These are phyloP conservation scores for Penicillium cinerascens DNA, from an alignment of 495 filamentous ascomycete species.

Conservation along the genomic window DNA sequence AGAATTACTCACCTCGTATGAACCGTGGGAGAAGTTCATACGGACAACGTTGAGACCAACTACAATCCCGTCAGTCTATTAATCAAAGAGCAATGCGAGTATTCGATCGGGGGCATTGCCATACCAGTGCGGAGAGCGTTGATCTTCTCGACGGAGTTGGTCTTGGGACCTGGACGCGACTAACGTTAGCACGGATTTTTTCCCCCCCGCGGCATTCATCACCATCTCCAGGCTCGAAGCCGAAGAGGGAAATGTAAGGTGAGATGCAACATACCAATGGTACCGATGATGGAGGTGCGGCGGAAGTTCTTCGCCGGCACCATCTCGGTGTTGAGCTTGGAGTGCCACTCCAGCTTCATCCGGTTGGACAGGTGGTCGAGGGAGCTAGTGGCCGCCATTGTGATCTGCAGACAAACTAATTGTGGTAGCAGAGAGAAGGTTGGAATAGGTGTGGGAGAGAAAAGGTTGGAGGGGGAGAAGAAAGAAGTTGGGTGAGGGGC, in stretches of 20 bases:
- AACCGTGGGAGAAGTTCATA: conserved; percentile 99
- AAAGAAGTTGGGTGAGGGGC: conserved; percentile 23
- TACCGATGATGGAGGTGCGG: conserved; percentile 97
- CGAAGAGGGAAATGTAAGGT: neutral
- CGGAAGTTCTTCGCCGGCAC: conserved; percentile 81
- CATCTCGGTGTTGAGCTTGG: conserved; percentile 74
- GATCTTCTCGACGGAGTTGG: conserved; percentile 94
- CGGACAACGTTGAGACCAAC: conserved; percentile 95
- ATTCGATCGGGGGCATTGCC: conserved; percentile 4
- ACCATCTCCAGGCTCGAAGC: neutral
- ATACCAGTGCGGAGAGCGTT: conserved; percentile 77
- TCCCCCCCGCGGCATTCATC: neutral
- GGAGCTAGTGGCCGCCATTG: conserved; percentile 52
- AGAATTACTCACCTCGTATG: conserved; percentile 68
- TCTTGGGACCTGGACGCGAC: conserved; percentile 72
- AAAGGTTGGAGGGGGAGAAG: conserved; percentile 20
- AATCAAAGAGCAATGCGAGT: neutral
- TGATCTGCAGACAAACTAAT: conserved; percentile 19
- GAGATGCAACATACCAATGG: conserved; percentile 66
- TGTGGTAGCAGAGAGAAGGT: conserved; percentile 22
- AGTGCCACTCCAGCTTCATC: conserved; percentile 90
- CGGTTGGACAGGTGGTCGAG: conserved; percentile 77
- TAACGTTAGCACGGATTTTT: conserved; percentile 15
- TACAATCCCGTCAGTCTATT: conserved; percentile 25
- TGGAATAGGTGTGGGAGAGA: conserved; percentile 12